Base-by-base conservation (phyloP, 192 early-diverging fungal genomes). In the Dissophora ornata region DNA sequence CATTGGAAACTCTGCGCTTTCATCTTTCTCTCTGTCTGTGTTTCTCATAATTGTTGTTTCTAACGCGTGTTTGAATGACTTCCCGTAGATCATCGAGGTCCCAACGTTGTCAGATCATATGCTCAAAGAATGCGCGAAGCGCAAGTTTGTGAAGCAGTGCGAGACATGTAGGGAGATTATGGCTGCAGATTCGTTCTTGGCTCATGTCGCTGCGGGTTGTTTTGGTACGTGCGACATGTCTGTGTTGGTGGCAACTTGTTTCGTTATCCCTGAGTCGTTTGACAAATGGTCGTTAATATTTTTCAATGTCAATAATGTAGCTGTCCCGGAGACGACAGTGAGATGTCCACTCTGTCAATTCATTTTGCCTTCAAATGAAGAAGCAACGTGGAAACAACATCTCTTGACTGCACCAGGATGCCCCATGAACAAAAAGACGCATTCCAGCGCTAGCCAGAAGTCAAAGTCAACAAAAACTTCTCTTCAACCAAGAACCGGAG, bases 31-130 rank as follows among this genome's bases (percentile, higher is more conserved):
- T n/a, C n/a, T n/a, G n/a, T n/a, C n/a, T n/a, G n/a, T n/a, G n/a
- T n/a, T n/a, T n/a, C n/a, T n/a, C n/a, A n/a, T n/a, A n/a, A n/a
- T n/a, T n/a, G n/a, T n/a, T n/a, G n/a, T n/a, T n/a, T n/a, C n/a
- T n/a, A n/a, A n/a, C n/a, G n/a, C n/a, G n/a, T 9, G n/a, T 45
- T 10, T 45, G 15, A 38, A 45, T 45, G 44, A 45, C 44, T 45
- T 18, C 15, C 16, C 32, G 21, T 83, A 91, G 91, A 87, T 94
- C 48, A 82, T 90, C 7, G 92, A 94, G 56, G 87, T 94, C 12
- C 85, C 90, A 1, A 85, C 85, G 2, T 64, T 94, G 28, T 81
- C 84, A 15, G 78, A 81, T 1, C 91, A 94, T 62, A 86, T 91
- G 78, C 46, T 90, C 11, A 69, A 64, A 0, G 92, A 91, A 48